A percentile compares a stretch with the other conserved stretches of the same genome.
Conservation (phyloP, 768 basidiomycete genomes). For the Grammothele lineata region DNA sequence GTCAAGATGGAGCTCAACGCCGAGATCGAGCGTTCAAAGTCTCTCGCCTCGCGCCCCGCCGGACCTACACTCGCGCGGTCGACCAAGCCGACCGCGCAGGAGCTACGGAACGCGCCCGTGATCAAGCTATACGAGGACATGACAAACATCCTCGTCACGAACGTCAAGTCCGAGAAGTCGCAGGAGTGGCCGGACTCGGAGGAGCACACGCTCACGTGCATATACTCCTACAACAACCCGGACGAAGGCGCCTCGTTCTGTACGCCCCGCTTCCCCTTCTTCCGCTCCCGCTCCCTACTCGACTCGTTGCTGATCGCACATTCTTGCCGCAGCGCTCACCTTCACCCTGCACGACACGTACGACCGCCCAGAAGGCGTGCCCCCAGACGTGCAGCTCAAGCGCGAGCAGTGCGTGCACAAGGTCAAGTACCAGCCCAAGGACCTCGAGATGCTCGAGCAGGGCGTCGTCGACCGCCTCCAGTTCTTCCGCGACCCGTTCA, state of each 20-base stretch:
- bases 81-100: slow-evolving; percentile 36
- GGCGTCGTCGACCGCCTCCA: slow-evolving; percentile 56
- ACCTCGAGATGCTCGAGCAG: slow-evolving; percentile 56
- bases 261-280: slow-evolving; percentile 1
- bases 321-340: slow-evolving; percentile 43
- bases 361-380: not conserved
- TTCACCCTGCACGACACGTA: slow-evolving; percentile 36
- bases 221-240: slow-evolving; percentile 45
- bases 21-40: slow-evolving; percentile 50
- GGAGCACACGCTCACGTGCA: slow-evolving; percentile 60
- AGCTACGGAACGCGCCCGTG: slow-evolving; percentile 55
- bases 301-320: too few relatives aligned
- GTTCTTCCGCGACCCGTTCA: slow-evolving; percentile 61
- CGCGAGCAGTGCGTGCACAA: slow-evolving; percentile 40
- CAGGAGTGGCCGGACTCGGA: slow-evolving; percentile 43
- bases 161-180: slow-evolving; percentile 46
- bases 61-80: slow-evolving; percentile 29
- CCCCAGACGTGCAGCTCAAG: not conserved
- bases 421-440: slow-evolving; percentile 58
- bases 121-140: slow-evolving; percentile 83
- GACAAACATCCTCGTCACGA: slow-evolving; percentile 71
- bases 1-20: slow-evolving; percentile 58
- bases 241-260: slow-evolving; percentile 5
- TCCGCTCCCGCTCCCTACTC: not conserved
- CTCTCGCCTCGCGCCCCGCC: slow-evolving; percentile 38